Base-by-base conservation (phyloP, 129 eudicot genomes). In the Silybum marianum region DNA sequence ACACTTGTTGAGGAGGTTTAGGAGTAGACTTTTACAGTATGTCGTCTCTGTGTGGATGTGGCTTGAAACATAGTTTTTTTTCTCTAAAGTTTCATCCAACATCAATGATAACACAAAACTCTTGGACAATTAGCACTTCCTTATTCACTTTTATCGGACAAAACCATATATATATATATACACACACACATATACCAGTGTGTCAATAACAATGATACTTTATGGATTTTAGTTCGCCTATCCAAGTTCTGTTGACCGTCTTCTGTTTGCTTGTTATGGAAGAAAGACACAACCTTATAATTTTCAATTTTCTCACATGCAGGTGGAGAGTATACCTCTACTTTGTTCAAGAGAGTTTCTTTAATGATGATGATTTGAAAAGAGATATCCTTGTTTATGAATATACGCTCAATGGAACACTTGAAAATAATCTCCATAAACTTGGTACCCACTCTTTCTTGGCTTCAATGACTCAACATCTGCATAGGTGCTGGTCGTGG, bases 351-450 rank as follows among this genome's bases (percentile, higher is more conserved):
- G 6, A 44, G n/a, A 44, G 60, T 9, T 32, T 60, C 38, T 77
- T 75, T 54, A 39, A 75, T 9, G 79, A 82, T 42, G 22, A 22
- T 30, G 74, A 70, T 40, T 70, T 70, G 18, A 42, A 42, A 42
- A 10, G 16, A 42, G 51, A 42, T 10, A 42, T 42, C 16, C 51
- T 11, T 42, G 51, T 42, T 2, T 42, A 42, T 42, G 51, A 42
- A 42, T 42, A 42, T 42, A 42, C 10, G 51, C 16, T 3, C 51
- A 42, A 42, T 10, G 51, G 51, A 42, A 42, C 51, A 42, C 51
- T 42, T 42, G 51, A 42, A 42, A 16, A 42, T 42, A 2, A 42
- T 42, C 51, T 42, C 16, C 51, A 42, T 42, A 42, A 42, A 42
- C 14, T 42, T 42, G 51, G 51, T 42, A 42, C 51, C 16, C 51